These are phyloP conservation scores for Aspergillus asperescens DNA, from an alignment of 495 filamentous ascomycete genomes.

Conservation along the genomic window DNA sequence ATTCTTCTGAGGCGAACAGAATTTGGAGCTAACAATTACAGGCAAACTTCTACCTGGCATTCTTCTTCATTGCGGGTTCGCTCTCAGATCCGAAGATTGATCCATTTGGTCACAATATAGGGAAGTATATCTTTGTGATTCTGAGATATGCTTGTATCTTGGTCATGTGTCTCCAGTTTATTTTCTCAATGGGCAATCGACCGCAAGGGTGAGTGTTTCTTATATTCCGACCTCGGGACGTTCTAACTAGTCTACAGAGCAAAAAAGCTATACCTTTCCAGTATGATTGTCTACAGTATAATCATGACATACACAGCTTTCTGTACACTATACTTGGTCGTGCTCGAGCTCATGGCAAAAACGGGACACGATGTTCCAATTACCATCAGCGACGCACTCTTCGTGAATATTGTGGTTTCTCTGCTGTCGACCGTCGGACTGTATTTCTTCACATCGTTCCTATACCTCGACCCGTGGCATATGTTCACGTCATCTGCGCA, in stretches of 20 bases:
- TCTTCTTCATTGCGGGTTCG: constrained; percentile 98
- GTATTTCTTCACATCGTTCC: constrained; percentile 92
- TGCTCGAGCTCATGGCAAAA: constrained; percentile 63
- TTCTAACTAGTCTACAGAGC: constrained; percentile 43
- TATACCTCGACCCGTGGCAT: constrained; percentile 98
- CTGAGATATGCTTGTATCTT: constrained; percentile 80
- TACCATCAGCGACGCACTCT: constrained; percentile 72
- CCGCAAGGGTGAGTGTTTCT: constrained; percentile 67
- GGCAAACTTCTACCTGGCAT: constrained; percentile 98
- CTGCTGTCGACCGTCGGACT: constrained; percentile 83
- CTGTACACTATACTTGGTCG: constrained; percentile 77
- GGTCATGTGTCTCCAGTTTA: constrained; percentile 90
- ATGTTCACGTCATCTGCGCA: constrained; percentile 93
- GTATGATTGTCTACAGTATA: constrained; percentile 79
- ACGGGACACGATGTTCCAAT: constrained; percentile 40
- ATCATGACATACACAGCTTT: constrained; percentile 98
- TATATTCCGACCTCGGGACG: neutral
- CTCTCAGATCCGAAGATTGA: constrained; percentile 74
- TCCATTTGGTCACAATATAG: constrained; percentile 83
- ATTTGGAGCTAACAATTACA: constrained; percentile 16
- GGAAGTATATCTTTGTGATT: constrained; percentile 77
- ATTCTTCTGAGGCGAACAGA: neutral
- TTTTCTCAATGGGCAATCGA: constrained; percentile 96
- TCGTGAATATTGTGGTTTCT: constrained; percentile 93
- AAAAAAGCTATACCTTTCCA: constrained; percentile 80